Percentiles rank a stretch among this genome's conserved stretches.
These are phyloP conservation scores for Onygenales sp. DNA, from an alignment of 2,329 filamentous ascomycete species.

Conservation along the genomic window DNA sequence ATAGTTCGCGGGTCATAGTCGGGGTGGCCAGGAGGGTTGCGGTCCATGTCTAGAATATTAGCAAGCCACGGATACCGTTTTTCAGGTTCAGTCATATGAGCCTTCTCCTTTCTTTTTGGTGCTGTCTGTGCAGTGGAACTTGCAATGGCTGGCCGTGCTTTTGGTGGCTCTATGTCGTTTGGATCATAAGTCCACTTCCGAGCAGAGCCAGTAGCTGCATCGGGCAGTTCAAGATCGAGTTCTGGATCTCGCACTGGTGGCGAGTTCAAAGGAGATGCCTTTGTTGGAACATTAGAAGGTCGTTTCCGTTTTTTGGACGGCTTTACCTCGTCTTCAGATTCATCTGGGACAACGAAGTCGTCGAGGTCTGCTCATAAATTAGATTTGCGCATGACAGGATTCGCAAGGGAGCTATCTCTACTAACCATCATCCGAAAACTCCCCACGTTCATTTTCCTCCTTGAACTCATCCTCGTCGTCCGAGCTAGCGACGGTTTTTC, in stretches of 20 bases:
- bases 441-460: slow-evolving; percentile 43
- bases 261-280: slow-evolving; percentile 27
- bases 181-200: slow-evolving; percentile 73
- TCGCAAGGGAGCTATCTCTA: slow-evolving; percentile 6
- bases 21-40: slow-evolving; percentile 65
- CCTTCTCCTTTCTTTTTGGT: slow-evolving; percentile 51
- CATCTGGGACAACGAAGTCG: slow-evolving; percentile 80
- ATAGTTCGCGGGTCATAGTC: slow-evolving; percentile 88
- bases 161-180: slow-evolving; percentile 43
- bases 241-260: slow-evolving; percentile 43
- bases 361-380: slow-evolving; percentile 55
- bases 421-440: slow-evolving; percentile 41
- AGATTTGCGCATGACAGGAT: neutral
- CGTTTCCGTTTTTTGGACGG: slow-evolving; percentile 65
- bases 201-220: slow-evolving; percentile 58
- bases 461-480: slow-evolving; percentile 62
- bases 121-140: slow-evolving; percentile 10
- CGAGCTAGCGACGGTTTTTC: slow-evolving; percentile 55
- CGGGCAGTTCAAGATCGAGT: slow-evolving; percentile 44
- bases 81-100: slow-evolving; percentile 72
- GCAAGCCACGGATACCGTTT: slow-evolving; percentile 86
- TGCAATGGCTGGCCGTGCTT: slow-evolving; percentile 34
- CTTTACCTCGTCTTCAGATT: slow-evolving; percentile 65
- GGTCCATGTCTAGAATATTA: slow-evolving; percentile 73
- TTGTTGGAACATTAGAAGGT: slow-evolving; percentile 38